These are phyloP conservation scores for Solanum corneliomulleri DNA, from an alignment of 257 asterid genomes.

Conservation along the genomic window DNA sequence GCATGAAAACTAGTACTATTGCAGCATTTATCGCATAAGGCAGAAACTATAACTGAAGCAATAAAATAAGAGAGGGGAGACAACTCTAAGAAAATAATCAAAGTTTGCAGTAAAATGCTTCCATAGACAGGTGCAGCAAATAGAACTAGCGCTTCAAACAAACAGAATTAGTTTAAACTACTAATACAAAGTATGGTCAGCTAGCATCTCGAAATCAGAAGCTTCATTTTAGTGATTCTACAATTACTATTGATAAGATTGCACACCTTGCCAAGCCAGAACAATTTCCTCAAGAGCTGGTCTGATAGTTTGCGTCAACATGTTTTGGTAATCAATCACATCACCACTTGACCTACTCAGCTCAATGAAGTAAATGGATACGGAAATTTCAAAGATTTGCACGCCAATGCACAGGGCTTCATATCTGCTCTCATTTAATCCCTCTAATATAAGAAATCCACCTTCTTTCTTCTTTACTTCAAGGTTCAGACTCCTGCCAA, in stretches of 20 bases:
- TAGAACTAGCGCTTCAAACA: not conserved
- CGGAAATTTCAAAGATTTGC: slow-evolving; percentile 37
- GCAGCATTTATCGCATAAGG: not conserved
- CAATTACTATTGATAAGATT: not conserved
- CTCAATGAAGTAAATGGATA: slow-evolving; percentile 51
- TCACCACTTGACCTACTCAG: slow-evolving; percentile 49
- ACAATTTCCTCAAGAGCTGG: slow-evolving; percentile 34
- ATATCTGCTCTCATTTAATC: slow-evolving; percentile 12
- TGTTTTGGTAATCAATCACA: slow-evolving; percentile 33
- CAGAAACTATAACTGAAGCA: not conserved
- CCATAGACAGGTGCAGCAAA: not conserved
- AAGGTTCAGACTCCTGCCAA: slow-evolving; percentile 30
- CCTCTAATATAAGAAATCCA: slow-evolving; percentile 27
- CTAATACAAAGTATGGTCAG: not conserved
- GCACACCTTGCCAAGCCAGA: slow-evolving; percentile 47
- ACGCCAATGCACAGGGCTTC: slow-evolving; percentile 28
- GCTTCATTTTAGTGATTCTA: not conserved
- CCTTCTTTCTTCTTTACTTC: slow-evolving; percentile 43
- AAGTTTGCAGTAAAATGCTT: not conserved
- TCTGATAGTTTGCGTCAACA: slow-evolving; percentile 22
- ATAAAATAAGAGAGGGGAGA: not conserved
- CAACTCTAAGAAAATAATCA: not conserved
- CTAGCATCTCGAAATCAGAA: not conserved
- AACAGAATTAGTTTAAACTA: not conserved
- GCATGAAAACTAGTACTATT: not conserved